phyloP scores from a whole-genome alignment of 2,329 filamentous ascomycete genomes.

The Fusarium graminum region DNA sequence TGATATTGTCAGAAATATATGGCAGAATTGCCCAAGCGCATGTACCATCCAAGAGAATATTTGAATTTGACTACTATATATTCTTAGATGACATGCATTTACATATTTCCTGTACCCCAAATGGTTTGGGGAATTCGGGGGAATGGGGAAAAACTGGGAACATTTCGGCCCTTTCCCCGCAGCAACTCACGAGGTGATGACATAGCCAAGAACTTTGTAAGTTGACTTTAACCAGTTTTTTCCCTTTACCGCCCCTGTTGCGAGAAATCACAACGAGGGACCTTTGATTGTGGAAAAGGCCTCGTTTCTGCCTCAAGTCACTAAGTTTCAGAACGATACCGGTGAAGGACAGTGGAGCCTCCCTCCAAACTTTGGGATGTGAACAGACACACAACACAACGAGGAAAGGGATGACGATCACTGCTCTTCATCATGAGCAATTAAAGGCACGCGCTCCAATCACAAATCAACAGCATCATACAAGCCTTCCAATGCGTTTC shows the following conservation, averaged over 20 bases:
- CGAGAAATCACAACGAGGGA: not conserved
- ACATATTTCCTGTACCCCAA: slow-evolving; percentile 35
- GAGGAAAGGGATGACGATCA: slow-evolving; percentile 23
- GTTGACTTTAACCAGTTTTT: not conserved
- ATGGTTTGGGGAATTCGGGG: slow-evolving; percentile 33
- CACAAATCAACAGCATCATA: not conserved
- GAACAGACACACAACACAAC: not conserved
- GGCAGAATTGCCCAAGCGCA: not conserved
- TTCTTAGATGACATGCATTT: not conserved
- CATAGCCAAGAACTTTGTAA: slow-evolving; percentile 7
- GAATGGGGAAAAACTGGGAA: slow-evolving; percentile 9
- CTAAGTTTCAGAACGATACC: not conserved
- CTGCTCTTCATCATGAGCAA: slow-evolving; percentile 13
- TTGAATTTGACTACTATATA: not conserved
- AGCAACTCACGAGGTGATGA: slow-evolving; percentile 38
- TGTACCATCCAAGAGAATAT: not conserved
- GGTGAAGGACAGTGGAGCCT: slow-evolving; percentile 9
- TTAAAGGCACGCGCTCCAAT: slow-evolving; percentile 46
- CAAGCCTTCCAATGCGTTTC: slow-evolving; percentile 19
- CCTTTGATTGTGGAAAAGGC: not conserved
- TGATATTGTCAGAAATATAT: too few species aligned
- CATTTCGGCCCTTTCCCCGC: slow-evolving; percentile 48
- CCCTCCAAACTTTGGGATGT: not conserved
- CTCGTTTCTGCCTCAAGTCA: not conserved
- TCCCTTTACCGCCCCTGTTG: not conserved